phyloP scores from a whole-genome alignment of 2,329 filamentous ascomycete genomes.

The Elsinoe batatas region DNA sequence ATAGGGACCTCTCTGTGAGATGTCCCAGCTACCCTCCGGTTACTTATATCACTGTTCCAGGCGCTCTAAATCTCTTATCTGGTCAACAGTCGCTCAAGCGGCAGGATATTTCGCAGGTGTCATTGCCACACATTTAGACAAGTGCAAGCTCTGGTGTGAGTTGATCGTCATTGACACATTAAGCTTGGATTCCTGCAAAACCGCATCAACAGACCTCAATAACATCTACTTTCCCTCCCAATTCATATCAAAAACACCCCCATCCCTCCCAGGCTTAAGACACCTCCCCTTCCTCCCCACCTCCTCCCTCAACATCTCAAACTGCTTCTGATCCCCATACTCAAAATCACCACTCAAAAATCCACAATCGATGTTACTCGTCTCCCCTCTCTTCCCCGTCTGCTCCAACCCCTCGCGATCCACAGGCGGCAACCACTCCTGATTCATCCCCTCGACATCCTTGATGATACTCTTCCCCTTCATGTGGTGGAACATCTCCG shows the following conservation, averaged over 20 bases:
- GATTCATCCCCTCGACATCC: slow-evolving; percentile 2
- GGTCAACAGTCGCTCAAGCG: no score
- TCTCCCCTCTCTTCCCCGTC: not conserved
- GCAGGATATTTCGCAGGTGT: no score
- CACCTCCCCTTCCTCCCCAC: slow-evolving; percentile 29
- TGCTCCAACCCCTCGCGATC: slow-evolving; percentile 7
- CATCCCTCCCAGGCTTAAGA: not conserved
- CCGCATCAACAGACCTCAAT: no score
- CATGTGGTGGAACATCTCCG: slow-evolving; percentile 33
- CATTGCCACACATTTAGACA: no score
- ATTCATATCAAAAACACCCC: not conserved
- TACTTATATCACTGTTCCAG: no score
- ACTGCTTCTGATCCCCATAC: slow-evolving; percentile 23
- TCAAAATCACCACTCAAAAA: slow-evolving; percentile 33
- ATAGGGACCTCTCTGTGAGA: no score
- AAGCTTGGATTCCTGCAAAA: no score
- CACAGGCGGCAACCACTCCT: slow-evolving; percentile 7
- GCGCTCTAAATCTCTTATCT: no score
- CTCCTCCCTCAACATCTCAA: slow-evolving; percentile 29
- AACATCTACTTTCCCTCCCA: no score
- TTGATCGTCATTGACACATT: no score
- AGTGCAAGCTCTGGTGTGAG: no score
- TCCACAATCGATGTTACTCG: slow-evolving; percentile 27
- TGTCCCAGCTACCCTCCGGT: no score
- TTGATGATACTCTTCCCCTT: slow-evolving; percentile 18